Conservation (phyloP, 2,329 filamentous ascomycete species). For the Myriosclerotinia curreyana region DNA sequence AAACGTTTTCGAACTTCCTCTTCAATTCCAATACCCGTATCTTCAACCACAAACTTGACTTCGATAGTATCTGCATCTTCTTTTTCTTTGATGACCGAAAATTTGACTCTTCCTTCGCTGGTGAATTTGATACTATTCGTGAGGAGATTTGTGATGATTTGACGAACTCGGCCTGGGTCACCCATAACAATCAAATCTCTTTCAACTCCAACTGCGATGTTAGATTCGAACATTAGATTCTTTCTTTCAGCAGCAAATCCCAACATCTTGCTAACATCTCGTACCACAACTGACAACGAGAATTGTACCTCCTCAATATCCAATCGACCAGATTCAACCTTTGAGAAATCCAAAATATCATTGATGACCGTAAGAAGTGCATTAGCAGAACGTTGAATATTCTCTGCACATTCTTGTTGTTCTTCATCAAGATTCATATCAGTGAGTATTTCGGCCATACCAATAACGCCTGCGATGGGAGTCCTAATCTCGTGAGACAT, state of each 20-base stretch:
- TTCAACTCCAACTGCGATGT: slow-evolving; percentile 55
- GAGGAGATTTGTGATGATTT: slow-evolving; percentile 77
- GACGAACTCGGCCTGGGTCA: slow-evolving; percentile 72
- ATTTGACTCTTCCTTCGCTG: slow-evolving; percentile 62
- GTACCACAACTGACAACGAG: slow-evolving; percentile 65
- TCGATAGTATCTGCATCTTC: slow-evolving; percentile 64
- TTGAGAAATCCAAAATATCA: slow-evolving; percentile 87
- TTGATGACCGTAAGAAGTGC: slow-evolving; percentile 85
- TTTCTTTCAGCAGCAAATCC: slow-evolving; percentile 80
- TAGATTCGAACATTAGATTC: slow-evolving; percentile 67
- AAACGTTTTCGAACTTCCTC: slow-evolving; percentile 69
- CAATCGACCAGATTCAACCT: slow-evolving; percentile 73
- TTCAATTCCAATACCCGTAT: slow-evolving; percentile 79
- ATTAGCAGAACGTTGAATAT: slow-evolving; percentile 76
- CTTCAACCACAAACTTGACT: slow-evolving; percentile 69
- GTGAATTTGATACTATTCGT: slow-evolving; percentile 78
- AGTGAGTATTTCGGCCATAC: slow-evolving; percentile 72
- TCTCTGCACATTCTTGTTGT: slow-evolving; percentile 71
- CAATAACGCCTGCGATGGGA: slow-evolving; percentile 76
- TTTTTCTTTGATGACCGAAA: slow-evolving; percentile 60
- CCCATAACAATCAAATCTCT: slow-evolving; percentile 76
- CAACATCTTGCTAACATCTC: slow-evolving; percentile 83
- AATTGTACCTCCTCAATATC: slow-evolving; percentile 82
- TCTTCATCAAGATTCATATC: slow-evolving; percentile 67
- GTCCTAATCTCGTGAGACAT: slow-evolving; percentile 81